Evolutionary conservation across 2,329 filamentous ascomycete genomes (phyloP), one percentile per base, ranked within the genome.

Genomic region (Harringtonia aguacate): DNA sequence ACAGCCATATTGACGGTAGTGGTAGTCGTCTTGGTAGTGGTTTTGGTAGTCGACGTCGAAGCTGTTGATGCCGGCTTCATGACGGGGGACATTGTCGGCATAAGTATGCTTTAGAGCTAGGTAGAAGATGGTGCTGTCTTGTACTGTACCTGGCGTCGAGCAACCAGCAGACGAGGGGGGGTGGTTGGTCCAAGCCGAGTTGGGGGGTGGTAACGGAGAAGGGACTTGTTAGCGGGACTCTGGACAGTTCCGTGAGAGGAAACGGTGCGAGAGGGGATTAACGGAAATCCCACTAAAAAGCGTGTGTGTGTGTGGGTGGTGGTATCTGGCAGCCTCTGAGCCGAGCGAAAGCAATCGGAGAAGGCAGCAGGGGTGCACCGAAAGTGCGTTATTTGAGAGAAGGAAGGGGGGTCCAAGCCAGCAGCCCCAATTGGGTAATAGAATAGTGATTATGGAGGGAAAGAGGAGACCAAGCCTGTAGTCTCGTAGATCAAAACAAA

Each of bases 71-170:
- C 18, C n/a, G 45, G 58, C 65, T 64, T 69, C 65, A 65, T 64
- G 61, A 66, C 61, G 73, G 76, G 77, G 76, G 77, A 69, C 68
- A 72, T 69, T 65, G 70, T 72, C 70, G 77, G 75, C 77, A 81
- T 82, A 80, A 77, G 69, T 73, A 73, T 49, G 61, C 28, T 42
- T 31, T 7, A 14, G 14, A 14, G 30, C 30, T 27, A 36, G 15
- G 31, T 31, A 20, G 18, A 36, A 17, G 22, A 8, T 36, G 18
- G 21, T 38, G 27, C 17, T n/a, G n/a, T n/a, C n/a, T n/a, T n/a
- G n/a, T n/a, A n/a, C 38, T 31, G 38, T 27, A 10, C 24, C 24
- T 27, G 6, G 24, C 24, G 14, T 29, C 29, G 24, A 18, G 27
- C n/a, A 30, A 48, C 50, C 52, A 27, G 30, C 30, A 14, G 30